Evolutionary conservation across 371 early-diverging fungal species (phyloP).

Genomic region (Mucor ambiguus): DNA sequence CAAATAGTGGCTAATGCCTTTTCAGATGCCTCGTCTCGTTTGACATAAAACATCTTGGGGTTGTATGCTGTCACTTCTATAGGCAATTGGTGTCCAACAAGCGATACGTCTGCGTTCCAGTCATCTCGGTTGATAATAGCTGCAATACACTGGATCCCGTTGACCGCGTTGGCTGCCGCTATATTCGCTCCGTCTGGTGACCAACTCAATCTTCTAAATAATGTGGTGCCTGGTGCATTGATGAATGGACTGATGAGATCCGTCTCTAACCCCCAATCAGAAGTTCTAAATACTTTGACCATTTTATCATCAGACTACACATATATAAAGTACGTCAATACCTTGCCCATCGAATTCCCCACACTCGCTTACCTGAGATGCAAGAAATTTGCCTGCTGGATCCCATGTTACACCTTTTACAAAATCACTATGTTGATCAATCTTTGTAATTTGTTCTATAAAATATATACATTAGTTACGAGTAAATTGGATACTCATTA

Average conservation of each 20-base stretch:
- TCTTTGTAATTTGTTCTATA: slow-evolving; percentile 60
- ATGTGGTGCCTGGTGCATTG: slow-evolving; percentile 79
- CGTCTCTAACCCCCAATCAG: slow-evolving; percentile 83
- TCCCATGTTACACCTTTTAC: slow-evolving; percentile 98
- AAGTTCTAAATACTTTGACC: slow-evolving; percentile 84
- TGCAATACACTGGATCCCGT: slow-evolving; percentile 80
- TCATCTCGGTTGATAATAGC: slow-evolving; percentile 78
- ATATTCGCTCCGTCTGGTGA: slow-evolving; percentile 93
- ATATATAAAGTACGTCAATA: no score
- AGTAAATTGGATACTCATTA: background rate
- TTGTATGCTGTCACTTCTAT: slow-evolving; percentile 92
- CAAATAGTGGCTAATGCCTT: slow-evolving; percentile 63
- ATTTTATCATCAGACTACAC: slow-evolving; percentile 92
- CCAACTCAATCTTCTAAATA: slow-evolving; percentile 94
- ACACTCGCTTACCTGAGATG: slow-evolving; percentile 88
- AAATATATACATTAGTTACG: no score
- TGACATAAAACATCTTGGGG: slow-evolving; percentile 72
- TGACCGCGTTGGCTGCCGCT: slow-evolving; percentile 90
- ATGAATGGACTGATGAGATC: slow-evolving; percentile 77
- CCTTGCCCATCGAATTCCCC: no score
- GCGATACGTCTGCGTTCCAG: slow-evolving; percentile 80
- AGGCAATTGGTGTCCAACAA: slow-evolving; percentile 90
- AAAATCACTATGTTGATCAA: slow-evolving; percentile 84
- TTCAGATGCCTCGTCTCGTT: slow-evolving; percentile 17
- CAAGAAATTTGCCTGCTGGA: slow-evolving; percentile 92